Evolutionary conservation across 306 rosid species (phyloP).

Genomic region (Purshia tridentata): DNA sequence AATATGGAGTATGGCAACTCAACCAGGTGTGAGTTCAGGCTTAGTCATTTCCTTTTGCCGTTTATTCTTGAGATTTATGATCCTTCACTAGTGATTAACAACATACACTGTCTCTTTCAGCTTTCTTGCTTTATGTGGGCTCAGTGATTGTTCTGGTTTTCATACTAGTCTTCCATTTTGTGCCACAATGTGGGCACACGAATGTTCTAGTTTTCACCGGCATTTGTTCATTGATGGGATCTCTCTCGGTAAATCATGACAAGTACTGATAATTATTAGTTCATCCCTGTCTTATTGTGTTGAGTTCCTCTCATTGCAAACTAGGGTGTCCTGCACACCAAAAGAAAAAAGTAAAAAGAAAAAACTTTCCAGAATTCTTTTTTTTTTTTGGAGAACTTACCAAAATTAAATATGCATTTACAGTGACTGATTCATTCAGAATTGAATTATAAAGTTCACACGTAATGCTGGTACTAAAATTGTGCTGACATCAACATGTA

Average conservation of each 20-base stretch:
- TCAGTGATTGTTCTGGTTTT: slow-evolving; percentile 68
- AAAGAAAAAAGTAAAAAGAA: neutral
- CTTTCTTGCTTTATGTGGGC: slow-evolving; percentile 65
- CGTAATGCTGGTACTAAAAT: neutral
- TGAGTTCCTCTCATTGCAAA: neutral
- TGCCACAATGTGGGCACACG: slow-evolving; percentile 72
- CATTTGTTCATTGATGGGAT: slow-evolving; percentile 91
- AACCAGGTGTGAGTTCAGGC: slow-evolving; percentile 58
- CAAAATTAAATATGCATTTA: neutral
- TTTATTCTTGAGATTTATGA: slow-evolving; percentile 7
- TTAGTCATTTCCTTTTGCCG: neutral
- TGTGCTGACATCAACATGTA: neutral
- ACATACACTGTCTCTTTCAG: slow-evolving; percentile 42
- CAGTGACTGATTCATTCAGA: neutral
- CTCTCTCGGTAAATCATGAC: slow-evolving; percentile 64
- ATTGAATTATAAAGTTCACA: neutral
- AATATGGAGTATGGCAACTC: slow-evolving; percentile 84
- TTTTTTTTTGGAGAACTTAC: no score
- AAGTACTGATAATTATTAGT: neutral
- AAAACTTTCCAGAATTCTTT: neutral
- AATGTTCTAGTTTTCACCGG: slow-evolving; percentile 75
- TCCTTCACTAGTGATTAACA: slow-evolving; percentile 22
- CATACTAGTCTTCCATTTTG: slow-evolving; percentile 69
- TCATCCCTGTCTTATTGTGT: slow-evolving; percentile 10
- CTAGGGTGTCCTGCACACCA: neutral